phyloP scores from a whole-genome alignment of 2,329 filamentous ascomycete species.

The Fusarium sambucinum region DNA sequence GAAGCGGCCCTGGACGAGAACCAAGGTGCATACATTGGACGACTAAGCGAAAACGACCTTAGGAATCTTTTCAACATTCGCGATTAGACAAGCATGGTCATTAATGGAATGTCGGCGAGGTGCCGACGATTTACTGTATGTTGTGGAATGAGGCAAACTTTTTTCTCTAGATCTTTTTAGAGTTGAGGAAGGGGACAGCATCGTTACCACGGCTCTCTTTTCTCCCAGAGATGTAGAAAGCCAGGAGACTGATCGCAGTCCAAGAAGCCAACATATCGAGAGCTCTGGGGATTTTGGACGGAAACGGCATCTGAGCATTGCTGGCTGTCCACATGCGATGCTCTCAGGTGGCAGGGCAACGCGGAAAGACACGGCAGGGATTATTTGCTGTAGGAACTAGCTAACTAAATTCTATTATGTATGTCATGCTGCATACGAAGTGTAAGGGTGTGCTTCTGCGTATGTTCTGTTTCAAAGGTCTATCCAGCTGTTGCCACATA shows the following conservation, averaged over 20 bases:
- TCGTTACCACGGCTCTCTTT: neutral
- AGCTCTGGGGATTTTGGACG: neutral
- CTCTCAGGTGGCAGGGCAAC: neutral
- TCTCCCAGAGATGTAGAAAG: neutral
- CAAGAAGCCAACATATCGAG: neutral
- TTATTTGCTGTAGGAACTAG: neutral
- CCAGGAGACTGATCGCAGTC: neutral
- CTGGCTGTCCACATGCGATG: neutral
- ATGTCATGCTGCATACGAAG: neutral
- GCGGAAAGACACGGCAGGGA: neutral
- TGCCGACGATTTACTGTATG: neutral
- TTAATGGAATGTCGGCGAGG: neutral
- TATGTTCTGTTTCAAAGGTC: neutral
- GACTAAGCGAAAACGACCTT: conserved; percentile 75
- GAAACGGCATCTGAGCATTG: neutral
- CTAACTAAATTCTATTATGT: neutral
- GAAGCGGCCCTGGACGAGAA: conserved; percentile 83
- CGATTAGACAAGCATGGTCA: neutral
- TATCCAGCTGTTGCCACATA: neutral
- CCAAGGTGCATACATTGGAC: conserved; percentile 73
- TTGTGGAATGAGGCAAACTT: neutral
- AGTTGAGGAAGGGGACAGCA: conserved; percentile 4
- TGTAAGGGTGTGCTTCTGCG: neutral
- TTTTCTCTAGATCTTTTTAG: conserved; percentile 11
- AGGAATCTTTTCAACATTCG: conserved; percentile 70